These are phyloP conservation scores for Exophiala aquamarina DNA, from an alignment of 2,329 filamentous ascomycete genomes.

Conservation along the genomic window DNA sequence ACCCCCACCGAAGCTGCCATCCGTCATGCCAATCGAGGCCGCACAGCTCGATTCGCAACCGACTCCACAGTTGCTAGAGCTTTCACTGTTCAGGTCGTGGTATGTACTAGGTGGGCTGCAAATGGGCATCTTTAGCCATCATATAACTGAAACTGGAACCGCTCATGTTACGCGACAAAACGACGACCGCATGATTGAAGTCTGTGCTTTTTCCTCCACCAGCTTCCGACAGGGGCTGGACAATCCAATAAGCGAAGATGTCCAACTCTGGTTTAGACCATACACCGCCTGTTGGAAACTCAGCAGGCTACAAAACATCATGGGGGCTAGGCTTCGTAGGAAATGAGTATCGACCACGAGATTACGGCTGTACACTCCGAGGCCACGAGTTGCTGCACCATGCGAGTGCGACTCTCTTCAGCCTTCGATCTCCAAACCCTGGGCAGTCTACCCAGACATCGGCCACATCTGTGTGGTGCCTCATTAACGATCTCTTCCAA, in stretches of 20 bases:
- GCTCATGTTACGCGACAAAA: no score
- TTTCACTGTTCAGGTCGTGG: no score
- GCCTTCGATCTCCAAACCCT: not conserved
- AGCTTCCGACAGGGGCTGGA: no score
- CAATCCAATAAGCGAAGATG: no score
- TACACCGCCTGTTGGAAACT: no score
- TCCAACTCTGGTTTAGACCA: no score
- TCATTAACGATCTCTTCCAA: not conserved
- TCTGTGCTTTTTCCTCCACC: no score
- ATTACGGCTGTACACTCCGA: no score
- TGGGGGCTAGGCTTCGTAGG: no score
- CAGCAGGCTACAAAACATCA: no score
- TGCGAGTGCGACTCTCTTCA: not conserved
- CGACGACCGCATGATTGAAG: no score
- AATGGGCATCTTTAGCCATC: not conserved
- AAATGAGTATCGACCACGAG: no score
- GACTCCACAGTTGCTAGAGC: not conserved
- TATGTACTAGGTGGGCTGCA: not conserved
- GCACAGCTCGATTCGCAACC: conserved; percentile 8
- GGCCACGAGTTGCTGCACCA: not conserved
- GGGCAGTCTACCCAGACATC: not conserved
- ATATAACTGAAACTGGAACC: not conserved
- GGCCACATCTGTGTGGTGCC: conserved; percentile 1
- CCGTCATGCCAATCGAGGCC: conserved; percentile 17
- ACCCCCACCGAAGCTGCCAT: conserved; percentile 13